Evolutionary conservation across 2,329 filamentous ascomycete genomes (phyloP).

Genomic region (Alternaria alternata): DNA sequence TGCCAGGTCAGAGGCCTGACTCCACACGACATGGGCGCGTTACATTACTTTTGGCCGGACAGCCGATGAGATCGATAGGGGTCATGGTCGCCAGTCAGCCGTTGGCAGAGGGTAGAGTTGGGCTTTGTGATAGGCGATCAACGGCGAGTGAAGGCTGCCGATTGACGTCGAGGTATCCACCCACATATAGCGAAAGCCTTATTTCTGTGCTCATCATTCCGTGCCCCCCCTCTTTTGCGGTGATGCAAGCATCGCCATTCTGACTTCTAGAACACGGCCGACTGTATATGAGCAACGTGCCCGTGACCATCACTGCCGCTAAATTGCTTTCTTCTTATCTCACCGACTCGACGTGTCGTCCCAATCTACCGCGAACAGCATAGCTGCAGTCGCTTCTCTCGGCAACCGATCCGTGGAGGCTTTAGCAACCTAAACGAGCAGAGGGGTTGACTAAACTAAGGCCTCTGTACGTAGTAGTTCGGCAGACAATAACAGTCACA

Average conservation of each 20-base stretch:
- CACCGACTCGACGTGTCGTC: conserved; percentile 16
- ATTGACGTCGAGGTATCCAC: conserved; percentile 46
- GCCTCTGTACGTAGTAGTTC: conserved; percentile 14
- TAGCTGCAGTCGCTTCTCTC: conserved; percentile 33
- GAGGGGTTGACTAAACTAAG: conserved; percentile 29
- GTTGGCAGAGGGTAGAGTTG: conserved; percentile 17
- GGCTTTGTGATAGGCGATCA: conserved; percentile 27
- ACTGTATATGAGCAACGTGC: conserved; percentile 28
- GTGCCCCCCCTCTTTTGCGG: conserved; percentile 17
- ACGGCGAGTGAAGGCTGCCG: conserved; percentile 31
- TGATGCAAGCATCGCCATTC: conserved; percentile 30
- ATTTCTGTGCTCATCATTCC: conserved; percentile 20
- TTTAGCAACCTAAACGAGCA: conserved; percentile 31
- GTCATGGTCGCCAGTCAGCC: conserved; percentile 20
- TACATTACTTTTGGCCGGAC: conserved; percentile 21
- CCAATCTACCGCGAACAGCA: conserved; percentile 29
- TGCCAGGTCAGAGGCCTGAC: conserved; percentile 23
- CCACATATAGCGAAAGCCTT: conserved; percentile 27
- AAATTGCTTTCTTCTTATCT: conserved; percentile 28
- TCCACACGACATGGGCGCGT: conserved; percentile 24
- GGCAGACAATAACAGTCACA: conserved; percentile 12
- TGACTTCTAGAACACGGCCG: conserved; percentile 25
- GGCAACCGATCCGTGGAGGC: conserved; percentile 35
- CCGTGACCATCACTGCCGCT: conserved; percentile 41
- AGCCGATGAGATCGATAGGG: conserved; percentile 14